These are phyloP conservation scores for Lepidopterella palustris DNA, from an alignment of 495 filamentous ascomycete genomes.

Conservation along the genomic window DNA sequence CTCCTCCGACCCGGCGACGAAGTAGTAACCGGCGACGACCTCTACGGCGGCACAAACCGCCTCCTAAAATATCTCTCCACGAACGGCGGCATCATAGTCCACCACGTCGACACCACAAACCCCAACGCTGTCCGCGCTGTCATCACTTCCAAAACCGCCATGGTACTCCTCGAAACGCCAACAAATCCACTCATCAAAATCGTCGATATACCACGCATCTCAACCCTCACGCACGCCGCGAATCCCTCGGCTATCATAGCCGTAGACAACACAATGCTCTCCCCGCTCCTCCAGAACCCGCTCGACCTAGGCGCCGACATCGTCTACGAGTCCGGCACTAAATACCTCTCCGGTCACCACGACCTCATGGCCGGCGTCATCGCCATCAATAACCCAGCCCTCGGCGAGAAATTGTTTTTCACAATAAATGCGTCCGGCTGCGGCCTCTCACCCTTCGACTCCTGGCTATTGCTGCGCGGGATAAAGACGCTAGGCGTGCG, in stretches of 20 bases:
- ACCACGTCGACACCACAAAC: constrained; percentile 90
- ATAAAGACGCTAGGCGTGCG: constrained; percentile 94
- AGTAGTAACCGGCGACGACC: constrained; percentile 91
- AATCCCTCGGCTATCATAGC: constrained; percentile 79
- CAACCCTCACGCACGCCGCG: constrained; percentile 63
- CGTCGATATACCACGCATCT: constrained; percentile 78
- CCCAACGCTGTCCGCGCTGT: constrained; percentile 60
- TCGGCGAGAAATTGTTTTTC: constrained; percentile 90
- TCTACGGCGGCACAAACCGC: constrained; percentile 94
- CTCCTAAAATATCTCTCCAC: constrained; percentile 85
- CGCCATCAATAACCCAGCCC: constrained; percentile 69
- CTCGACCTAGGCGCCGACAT: constrained; percentile 92
- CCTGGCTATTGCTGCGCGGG: constrained; percentile 88
- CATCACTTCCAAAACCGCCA: constrained; percentile 72
- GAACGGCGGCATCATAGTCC: constrained; percentile 79
- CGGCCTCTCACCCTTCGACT: constrained; percentile 88
- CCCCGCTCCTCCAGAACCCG: constrained; percentile 83
- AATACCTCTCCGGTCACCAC: constrained; percentile 96
- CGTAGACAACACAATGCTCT: constrained; percentile 99
- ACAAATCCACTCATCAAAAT: constrained; percentile 99
- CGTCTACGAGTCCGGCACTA: constrained; percentile 94
- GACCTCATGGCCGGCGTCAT: constrained; percentile 98
- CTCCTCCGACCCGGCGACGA: constrained; percentile 90
- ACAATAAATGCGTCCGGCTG: constrained; percentile 94
- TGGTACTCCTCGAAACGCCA: constrained; percentile 94